A percentile compares a stretch with the other conserved stretches of the same genome.
These are phyloP conservation scores for Mycena rosella DNA, from an alignment of 768 basidiomycete genomes.

Conservation along the genomic window DNA sequence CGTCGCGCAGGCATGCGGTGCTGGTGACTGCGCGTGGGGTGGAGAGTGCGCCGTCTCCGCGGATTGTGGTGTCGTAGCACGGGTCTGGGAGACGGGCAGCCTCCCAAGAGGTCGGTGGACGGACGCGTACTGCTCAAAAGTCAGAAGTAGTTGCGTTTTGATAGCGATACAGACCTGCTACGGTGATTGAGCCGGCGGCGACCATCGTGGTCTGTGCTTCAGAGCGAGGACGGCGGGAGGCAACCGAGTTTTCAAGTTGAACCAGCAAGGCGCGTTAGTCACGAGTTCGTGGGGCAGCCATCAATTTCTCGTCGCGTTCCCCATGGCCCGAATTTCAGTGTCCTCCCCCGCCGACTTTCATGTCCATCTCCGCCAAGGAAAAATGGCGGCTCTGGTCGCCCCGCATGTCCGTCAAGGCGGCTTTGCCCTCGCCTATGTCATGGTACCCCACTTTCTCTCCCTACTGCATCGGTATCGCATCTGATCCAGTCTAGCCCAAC, in stretches of 20 bases:
- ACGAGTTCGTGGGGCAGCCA: conserved; percentile 44
- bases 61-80: conserved; percentile 75
- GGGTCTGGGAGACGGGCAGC: conserved; percentile 86
- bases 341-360: conserved; percentile 91
- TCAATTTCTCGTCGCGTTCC: too few relatives aligned
- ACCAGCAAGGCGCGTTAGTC: conserved; percentile 9
- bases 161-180: conserved; percentile 69
- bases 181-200: conserved; percentile 88
- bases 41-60: conserved; percentile 89
- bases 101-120: conserved; percentile 89
- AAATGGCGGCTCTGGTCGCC: conserved; percentile 84
- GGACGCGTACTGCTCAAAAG: conserved; percentile 81
- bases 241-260: not conserved
- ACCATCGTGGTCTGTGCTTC: conserved; percentile 68
- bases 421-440: conserved; percentile 93
- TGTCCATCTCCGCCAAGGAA: conserved; percentile 94
- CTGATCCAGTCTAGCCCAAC: conserved; percentile 77
- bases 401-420: conserved; percentile 94
- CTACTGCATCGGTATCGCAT: conserved; percentile 7
- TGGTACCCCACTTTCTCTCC: conserved; percentile 65
- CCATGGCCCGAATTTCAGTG: conserved; percentile 43
- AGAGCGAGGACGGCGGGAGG: not conserved
- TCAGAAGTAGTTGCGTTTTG: conserved; percentile 33
- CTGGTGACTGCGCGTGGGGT: conserved; percentile 69
- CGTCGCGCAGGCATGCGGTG: conserved; percentile 74